Conservation (phyloP, 2,329 filamentous ascomycete genomes). For the Ophiostoma sp. region DNA sequence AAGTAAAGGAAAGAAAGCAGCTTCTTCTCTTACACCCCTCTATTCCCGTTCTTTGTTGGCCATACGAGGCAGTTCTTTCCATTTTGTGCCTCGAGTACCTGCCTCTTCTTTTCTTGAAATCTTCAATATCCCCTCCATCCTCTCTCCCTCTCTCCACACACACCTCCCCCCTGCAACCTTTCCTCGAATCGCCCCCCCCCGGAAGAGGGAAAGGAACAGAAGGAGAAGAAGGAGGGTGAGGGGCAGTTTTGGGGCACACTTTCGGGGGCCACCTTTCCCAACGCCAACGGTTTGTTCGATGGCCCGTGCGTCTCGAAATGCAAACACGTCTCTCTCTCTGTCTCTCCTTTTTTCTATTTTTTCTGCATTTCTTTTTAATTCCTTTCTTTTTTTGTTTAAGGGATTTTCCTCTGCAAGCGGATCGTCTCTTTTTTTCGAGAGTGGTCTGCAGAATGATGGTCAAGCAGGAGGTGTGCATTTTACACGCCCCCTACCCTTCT, state of each 20-base stretch:
- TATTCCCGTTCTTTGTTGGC: neutral
- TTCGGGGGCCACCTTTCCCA: conserved; percentile 10
- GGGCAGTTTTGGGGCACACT: neutral
- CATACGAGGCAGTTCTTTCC: neutral
- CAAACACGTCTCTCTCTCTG: conserved; percentile 14
- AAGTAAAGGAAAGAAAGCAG: neutral
- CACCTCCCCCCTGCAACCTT: neutral
- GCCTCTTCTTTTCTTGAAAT: conserved; percentile 9
- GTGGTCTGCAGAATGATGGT: neutral
- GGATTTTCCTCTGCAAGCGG: conserved; percentile 10
- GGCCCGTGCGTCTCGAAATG: conserved; percentile 23
- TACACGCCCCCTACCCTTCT: neutral
- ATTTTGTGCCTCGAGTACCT: neutral
- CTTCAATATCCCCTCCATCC: conserved; percentile 7
- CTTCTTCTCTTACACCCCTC: neutral
- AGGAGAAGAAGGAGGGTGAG: neutral
- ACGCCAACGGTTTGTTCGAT: conserved; percentile 22
- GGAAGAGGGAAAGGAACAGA: neutral
- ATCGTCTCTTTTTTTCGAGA: conserved; percentile 11
- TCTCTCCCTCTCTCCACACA: conserved; percentile 5
- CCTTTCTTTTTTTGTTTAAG: neutral
- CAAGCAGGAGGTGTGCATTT: neutral
- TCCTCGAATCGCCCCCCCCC: neutral
- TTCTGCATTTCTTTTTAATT: neutral
- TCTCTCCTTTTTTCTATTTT: neutral